Evolutionary conservation across 1,139 yeast genomes (phyloP), one percentile per base, ranked within the genome.

Genomic region (Scheffersomyces quercinus): DNA sequence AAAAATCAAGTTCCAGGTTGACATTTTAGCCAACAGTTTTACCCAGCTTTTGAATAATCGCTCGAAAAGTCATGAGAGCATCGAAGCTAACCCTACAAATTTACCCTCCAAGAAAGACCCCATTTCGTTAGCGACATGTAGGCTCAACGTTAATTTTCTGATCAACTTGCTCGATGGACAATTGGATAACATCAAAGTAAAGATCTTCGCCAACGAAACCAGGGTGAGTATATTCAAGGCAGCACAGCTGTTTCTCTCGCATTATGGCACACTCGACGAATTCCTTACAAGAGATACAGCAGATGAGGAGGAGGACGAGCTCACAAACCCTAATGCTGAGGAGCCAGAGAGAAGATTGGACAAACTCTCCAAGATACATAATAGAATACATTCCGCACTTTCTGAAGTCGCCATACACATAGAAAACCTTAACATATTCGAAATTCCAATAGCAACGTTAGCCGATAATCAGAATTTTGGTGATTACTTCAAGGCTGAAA

Each of bases 401-500:
- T 49, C 56, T 7, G 65, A 63, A 40, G 41, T 65, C 9, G 62
- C 73, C 8, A 30, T 73, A 3, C 65, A 68, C 40, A 45, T 68
- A 8, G 75, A 70, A 39, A 66, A 67, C 43, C 51, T 64, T 11
- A 50, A 50, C 13, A 40, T 70, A 4, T 44, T 52, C 13, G 75
- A 70, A 28, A 62, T 74, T 11, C 79, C 79, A 0, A 60, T 72
- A 42, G 58, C 68, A 1, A 60, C 71, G 3, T 57, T 68, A 12
- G 52, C 57, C 9, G 58, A 63, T 35, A 51, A 56, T 31, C 56
- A 58, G 31, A 50, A 60, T n/a, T 56, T 70, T 28, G 50, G 50
- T 3, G 62, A 65, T 12, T 70, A 67, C 48, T 58, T 72, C 38
- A 46, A 28, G 16, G 47, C 39, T 16, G 46, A 45, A 24, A 53